phyloP scores from a whole-genome alignment of 2,329 filamentous ascomycete genomes.

The Chrysoporthe cubensis region DNA sequence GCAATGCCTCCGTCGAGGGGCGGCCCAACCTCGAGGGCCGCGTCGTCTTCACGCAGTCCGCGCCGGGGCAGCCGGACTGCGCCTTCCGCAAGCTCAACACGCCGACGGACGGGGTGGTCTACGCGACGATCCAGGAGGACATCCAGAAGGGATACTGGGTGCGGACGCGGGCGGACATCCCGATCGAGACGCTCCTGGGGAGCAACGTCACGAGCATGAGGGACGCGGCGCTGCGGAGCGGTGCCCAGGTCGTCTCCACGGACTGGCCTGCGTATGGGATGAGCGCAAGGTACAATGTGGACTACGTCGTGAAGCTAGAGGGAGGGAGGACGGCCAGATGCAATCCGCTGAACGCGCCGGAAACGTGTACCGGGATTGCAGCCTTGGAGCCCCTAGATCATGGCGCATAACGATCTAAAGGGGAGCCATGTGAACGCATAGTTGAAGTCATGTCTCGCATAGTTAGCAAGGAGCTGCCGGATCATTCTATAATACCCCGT shows the following conservation, averaged over 20 bases:
- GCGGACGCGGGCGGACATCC: conserved; percentile 52
- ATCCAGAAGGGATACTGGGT: conserved; percentile 53
- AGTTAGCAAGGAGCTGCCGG: too few species aligned
- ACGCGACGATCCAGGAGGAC: conserved; percentile 46
- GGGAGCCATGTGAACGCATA: too few species aligned
- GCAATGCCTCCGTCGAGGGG: conserved; percentile 43
- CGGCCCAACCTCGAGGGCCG: conserved; percentile 45
- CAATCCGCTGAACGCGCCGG: conserved; percentile 15
- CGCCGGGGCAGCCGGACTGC: conserved; percentile 48
- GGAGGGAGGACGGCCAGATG: conserved; percentile 4
- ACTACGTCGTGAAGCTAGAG: conserved; percentile 44
- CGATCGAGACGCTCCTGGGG: conserved; percentile 46
- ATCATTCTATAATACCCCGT: too few species aligned
- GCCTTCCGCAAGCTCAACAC: conserved; percentile 56
- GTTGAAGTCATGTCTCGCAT: too few species aligned
- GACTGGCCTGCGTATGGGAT: conserved; percentile 53
- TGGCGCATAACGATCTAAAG: not conserved
- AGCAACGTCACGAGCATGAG: conserved; percentile 45
- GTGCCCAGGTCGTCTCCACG: conserved; percentile 54
- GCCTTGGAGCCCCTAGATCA: not conserved
- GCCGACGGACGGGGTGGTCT: conserved; percentile 39
- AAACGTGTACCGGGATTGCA: not conserved
- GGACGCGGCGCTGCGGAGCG: conserved; percentile 48
- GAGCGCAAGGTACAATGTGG: conserved; percentile 50
- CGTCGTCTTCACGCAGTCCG: conserved; percentile 52